phyloP scores from a whole-genome alignment of 768 basidiomycete genomes.

The Lentinula detonsa region DNA sequence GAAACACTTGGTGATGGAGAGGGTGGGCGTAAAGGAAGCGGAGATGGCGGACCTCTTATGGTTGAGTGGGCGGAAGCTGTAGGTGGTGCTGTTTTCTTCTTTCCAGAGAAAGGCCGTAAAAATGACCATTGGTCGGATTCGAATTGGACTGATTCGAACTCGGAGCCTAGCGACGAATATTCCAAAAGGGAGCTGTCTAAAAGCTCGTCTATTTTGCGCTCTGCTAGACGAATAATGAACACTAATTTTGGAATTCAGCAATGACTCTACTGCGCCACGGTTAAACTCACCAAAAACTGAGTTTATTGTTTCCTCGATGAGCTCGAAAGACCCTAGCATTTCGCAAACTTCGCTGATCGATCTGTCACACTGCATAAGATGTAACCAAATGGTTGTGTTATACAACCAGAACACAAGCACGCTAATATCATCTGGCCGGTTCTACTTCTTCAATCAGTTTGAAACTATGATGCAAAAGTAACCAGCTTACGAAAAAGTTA shows the following conservation, averaged over 20 bases:
- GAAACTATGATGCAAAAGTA: background rate
- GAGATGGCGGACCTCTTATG: conserved; percentile 14
- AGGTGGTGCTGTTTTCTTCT: conserved; percentile 42
- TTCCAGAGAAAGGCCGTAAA: conserved; percentile 62
- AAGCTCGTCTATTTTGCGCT: conserved; percentile 81
- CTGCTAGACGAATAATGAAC: conserved; percentile 90
- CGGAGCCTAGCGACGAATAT: conserved; percentile 67
- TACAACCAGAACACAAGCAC: conserved; percentile 92
- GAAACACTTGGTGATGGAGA: conserved; percentile 46
- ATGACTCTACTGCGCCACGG: background rate
- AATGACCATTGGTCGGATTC: conserved; percentile 92
- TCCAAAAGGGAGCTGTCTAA: conserved; percentile 83
- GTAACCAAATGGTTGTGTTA: conserved; percentile 86
- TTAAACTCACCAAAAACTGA: conserved; percentile 77
- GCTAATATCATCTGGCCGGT: conserved; percentile 76
- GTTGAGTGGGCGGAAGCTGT: conserved; percentile 9
- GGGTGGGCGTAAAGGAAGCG: conserved; percentile 28
- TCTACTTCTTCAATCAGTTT: conserved; percentile 37
- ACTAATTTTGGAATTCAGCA: conserved; percentile 38
- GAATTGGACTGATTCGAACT: conserved; percentile 81
- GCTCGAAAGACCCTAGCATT: conserved; percentile 73
- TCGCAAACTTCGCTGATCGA: conserved; percentile 77
- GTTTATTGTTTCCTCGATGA: conserved; percentile 90
- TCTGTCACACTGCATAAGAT: conserved; percentile 83
- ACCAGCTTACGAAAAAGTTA: conserved; percentile 74